phyloP scores from a whole-genome alignment of 257 asterid species.

The Capsicum chinense region DNA sequence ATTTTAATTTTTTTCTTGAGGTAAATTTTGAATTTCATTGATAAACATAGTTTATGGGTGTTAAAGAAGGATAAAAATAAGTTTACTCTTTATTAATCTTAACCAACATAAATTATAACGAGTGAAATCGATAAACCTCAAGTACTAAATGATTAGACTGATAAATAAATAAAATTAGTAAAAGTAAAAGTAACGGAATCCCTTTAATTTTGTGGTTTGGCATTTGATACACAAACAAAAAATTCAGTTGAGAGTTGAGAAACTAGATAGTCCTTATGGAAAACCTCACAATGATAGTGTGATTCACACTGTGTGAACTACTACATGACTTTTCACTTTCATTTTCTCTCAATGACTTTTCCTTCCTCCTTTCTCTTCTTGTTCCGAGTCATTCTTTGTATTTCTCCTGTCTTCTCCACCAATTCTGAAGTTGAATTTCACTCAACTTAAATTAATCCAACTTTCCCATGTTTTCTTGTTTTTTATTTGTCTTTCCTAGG shows the following conservation, averaged over 20 bases:
- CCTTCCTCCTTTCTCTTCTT: slow-evolving; percentile 41
- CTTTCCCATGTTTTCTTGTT: background rate
- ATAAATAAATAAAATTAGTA: background rate
- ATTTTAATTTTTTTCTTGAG: no score
- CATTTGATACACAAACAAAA: background rate
- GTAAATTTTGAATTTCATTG: no score
- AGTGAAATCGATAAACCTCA: no score
- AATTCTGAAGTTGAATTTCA: slow-evolving; percentile 66
- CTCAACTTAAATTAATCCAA: background rate
- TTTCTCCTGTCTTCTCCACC: slow-evolving; percentile 52
- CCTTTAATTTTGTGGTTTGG: background rate
- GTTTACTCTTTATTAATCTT: background rate
- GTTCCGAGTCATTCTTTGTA: slow-evolving; percentile 40
- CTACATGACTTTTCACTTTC: slow-evolving; percentile 26
- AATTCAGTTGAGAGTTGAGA: slow-evolving; percentile 7
- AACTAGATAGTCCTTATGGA: background rate
- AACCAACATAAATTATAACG: background rate
- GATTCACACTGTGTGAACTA: background rate
- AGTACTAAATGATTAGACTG: no score
- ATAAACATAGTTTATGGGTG: no score
- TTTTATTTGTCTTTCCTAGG: background rate
- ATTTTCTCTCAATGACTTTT: slow-evolving; percentile 51
- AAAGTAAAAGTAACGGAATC: background rate
- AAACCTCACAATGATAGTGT: slow-evolving; percentile 14
- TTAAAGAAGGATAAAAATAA: background rate